A percentile compares a stretch with the other conserved stretches of the same genome.
Evolutionary conservation across 768 basidiomycete species (phyloP).

Genomic region (Lactarius hengduanensis): DNA sequence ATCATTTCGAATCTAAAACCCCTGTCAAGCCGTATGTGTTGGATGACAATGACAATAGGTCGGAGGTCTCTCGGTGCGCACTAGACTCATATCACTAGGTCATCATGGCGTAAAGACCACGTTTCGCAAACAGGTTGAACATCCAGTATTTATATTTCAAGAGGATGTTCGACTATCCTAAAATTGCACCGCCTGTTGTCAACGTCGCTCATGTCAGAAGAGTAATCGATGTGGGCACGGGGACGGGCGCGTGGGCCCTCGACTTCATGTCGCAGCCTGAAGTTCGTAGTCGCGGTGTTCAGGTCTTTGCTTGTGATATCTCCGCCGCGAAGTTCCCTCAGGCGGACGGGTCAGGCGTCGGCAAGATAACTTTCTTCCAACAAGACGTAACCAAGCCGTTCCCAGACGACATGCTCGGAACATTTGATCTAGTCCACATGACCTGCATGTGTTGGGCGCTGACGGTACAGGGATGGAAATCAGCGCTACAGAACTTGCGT

Average conservation of each 20-base stretch:
- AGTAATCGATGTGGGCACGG: constrained; percentile 6
- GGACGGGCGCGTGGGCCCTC: constrained; percentile 8
- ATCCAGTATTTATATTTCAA: too few relatives aligned
- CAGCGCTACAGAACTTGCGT: neutral
- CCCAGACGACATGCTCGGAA: constrained; percentile 8
- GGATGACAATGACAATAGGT: neutral
- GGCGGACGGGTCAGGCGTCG: neutral
- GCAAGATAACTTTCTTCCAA: constrained; percentile 11
- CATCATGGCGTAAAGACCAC: too few relatives aligned
- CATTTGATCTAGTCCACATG: constrained; percentile 13
- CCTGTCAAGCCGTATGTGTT: neutral
- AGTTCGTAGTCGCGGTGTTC: constrained; percentile 1
- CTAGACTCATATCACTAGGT: too few relatives aligned
- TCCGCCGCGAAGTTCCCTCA: constrained; percentile 2
- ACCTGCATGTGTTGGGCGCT: neutral
- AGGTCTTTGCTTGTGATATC: constrained; percentile 18
- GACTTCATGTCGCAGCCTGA: constrained; percentile 10
- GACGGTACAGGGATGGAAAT: constrained; percentile 5
- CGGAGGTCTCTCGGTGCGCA: constrained; percentile 3
- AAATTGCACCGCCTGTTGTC: constrained; percentile 3
- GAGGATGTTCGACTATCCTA: neutral
- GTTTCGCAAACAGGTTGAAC: too few relatives aligned
- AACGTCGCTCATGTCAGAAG: constrained; percentile 1
- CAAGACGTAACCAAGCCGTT: constrained; percentile 11
- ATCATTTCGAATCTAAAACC: neutral